Percentiles rank a stretch among this genome's conserved stretches.
Evolutionary conservation across 2,329 filamentous ascomycete species (phyloP).

Genomic region (Alternaria sp.): DNA sequence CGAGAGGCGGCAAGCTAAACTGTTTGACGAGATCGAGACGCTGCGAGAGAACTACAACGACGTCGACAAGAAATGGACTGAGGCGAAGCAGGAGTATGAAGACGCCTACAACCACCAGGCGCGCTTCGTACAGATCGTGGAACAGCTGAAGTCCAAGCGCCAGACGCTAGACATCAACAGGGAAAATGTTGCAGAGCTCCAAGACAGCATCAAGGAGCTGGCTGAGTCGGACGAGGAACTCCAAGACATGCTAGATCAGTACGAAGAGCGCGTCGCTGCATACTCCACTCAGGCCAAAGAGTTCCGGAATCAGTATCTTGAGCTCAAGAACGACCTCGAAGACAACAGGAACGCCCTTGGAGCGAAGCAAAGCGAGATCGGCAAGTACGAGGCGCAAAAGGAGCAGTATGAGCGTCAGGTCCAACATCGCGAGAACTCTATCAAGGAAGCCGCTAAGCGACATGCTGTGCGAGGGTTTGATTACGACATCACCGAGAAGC

Average conservation of each 20-base stretch:
- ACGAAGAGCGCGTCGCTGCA: conserved; percentile 74
- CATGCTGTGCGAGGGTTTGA: conserved; percentile 88
- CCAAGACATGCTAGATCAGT: conserved; percentile 73
- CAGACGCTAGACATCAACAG: conserved; percentile 75
- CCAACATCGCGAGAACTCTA: conserved; percentile 71
- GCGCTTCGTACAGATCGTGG: conserved; percentile 75
- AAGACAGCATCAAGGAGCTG: conserved; percentile 76
- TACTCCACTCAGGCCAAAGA: conserved; percentile 69
- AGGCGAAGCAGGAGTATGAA: conserved; percentile 58
- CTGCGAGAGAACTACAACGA: conserved; percentile 33
- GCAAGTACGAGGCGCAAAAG: conserved; percentile 84
- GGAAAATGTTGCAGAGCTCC: conserved; percentile 73
- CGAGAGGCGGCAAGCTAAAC: conserved; percentile 58
- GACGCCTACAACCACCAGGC: conserved; percentile 76
- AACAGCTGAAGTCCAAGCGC: conserved; percentile 76
- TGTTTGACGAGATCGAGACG: conserved; percentile 71
- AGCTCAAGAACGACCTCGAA: conserved; percentile 63
- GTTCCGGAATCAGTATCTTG: conserved; percentile 68
- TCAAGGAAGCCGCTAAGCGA: conserved; percentile 76
- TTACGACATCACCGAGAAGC: conserved; percentile 73
- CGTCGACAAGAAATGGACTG: conserved; percentile 42
- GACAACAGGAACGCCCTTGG: conserved; percentile 52
- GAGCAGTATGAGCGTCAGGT: conserved; percentile 85
- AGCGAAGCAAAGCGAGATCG: conserved; percentile 66
- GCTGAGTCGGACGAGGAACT: conserved; percentile 79